Conservation (phyloP, 345 rosid genomes). For the Populus tremula region DNA sequence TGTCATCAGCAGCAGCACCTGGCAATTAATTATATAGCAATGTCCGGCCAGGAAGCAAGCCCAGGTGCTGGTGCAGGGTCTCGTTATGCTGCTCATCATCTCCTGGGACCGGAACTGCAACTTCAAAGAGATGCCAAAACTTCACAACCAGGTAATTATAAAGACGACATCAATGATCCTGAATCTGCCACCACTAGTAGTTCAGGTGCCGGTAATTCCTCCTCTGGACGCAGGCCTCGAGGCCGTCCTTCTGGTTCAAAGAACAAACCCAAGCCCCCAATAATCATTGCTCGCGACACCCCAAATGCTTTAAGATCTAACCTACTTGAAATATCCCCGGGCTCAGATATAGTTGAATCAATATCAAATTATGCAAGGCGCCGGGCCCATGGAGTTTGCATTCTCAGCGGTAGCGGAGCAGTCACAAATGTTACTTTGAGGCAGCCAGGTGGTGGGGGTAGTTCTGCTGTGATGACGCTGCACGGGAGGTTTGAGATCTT, state of each 20-base stretch:
- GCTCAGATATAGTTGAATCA: slow-evolving; percentile 56
- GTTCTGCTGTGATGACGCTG: slow-evolving; percentile 46
- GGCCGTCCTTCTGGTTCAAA: slow-evolving; percentile 76
- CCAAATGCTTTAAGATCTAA: slow-evolving; percentile 66
- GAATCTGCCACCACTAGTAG: slow-evolving; percentile 35
- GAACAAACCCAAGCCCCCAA: slow-evolving; percentile 68
- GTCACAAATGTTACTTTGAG: slow-evolving; percentile 62
- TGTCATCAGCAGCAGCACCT: too few relatives aligned
- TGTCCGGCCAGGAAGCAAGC: too few relatives aligned
- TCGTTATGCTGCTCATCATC: too few relatives aligned
- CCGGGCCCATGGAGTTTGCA: slow-evolving; percentile 62
- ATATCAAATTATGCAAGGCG: slow-evolving; percentile 53
- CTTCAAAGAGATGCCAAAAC: too few relatives aligned
- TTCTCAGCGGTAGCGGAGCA: slow-evolving; percentile 59
- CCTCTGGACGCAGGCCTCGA: slow-evolving; percentile 56
- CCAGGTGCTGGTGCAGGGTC: too few relatives aligned
- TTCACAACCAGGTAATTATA: not conserved
- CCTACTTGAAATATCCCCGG: slow-evolving; percentile 56
- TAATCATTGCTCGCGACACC: slow-evolving; percentile 60
- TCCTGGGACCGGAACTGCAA: too few relatives aligned
- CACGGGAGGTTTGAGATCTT: slow-evolving; percentile 72
- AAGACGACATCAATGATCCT: slow-evolving; percentile 22
- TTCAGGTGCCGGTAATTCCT: slow-evolving; percentile 28
- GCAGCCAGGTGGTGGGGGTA: slow-evolving; percentile 54
- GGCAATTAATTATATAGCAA: too few relatives aligned